These are phyloP conservation scores for Phytophthora ohioensis DNA, from an alignment of 352 stramenopile genomes.

Conservation along the genomic window DNA sequence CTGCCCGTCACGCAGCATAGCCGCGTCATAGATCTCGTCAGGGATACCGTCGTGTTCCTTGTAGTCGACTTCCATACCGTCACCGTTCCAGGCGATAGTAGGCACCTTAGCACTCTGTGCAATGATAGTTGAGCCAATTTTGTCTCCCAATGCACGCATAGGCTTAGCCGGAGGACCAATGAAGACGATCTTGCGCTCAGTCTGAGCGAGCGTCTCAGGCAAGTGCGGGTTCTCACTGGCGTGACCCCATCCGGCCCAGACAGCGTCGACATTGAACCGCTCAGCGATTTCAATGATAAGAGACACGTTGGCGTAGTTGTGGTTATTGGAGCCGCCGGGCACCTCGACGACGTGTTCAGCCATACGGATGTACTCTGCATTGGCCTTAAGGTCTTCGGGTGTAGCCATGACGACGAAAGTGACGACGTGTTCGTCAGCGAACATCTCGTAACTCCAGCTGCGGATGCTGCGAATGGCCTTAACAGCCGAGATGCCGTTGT, in stretches of 20 bases:
- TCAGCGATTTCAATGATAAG: slow-evolving; percentile 99
- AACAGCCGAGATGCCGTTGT: slow-evolving; percentile 99
- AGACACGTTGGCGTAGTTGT: slow-evolving; percentile 99
- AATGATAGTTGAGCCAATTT: slow-evolving; percentile 99
- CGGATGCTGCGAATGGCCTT: slow-evolving; percentile 99
- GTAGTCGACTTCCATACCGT: slow-evolving; percentile 95
- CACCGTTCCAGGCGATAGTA: slow-evolving; percentile 99
- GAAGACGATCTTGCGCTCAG: slow-evolving; percentile 96
- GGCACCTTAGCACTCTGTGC: slow-evolving; percentile 98
- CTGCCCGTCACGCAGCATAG: slow-evolving; percentile 92
- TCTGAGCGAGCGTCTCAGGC: slow-evolving; percentile 94
- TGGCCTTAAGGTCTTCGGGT: slow-evolving; percentile 98
- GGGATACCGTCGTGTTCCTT: slow-evolving; percentile 89
- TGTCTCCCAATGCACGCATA: slow-evolving; percentile 99
- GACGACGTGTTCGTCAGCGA: slow-evolving; percentile 94
- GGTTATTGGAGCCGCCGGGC: slow-evolving; percentile 99
- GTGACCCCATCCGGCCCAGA: slow-evolving; percentile 99
- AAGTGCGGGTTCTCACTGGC: slow-evolving; percentile 98
- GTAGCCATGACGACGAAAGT: slow-evolving; percentile 99
- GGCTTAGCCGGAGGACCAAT: slow-evolving; percentile 97
- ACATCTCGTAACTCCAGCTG: slow-evolving; percentile 99
- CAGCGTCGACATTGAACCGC: slow-evolving; percentile 96
- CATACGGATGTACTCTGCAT: slow-evolving; percentile 99
- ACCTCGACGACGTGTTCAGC: slow-evolving; percentile 99
- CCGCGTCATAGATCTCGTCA: slow-evolving; percentile 93